Percentiles rank a stretch among this genome's conserved stretches.
Evolutionary conservation across 2,329 filamentous ascomycete genomes (phyloP).

Genomic region (Colletotrichum camelliae): DNA sequence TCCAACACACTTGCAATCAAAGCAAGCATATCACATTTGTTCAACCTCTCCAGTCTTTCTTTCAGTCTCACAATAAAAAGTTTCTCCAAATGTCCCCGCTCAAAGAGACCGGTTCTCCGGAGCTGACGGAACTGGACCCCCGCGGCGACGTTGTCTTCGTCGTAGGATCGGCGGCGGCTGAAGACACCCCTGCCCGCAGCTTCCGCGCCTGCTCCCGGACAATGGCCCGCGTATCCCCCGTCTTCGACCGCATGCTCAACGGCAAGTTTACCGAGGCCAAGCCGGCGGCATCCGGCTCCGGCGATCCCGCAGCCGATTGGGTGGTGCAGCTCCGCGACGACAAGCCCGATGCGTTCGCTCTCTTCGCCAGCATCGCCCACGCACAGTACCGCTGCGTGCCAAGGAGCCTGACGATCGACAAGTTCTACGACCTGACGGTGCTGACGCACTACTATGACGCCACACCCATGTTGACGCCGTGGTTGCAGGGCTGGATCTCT

Average conservation of each 20-base stretch:
- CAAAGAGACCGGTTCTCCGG: neutral
- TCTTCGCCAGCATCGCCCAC: conserved; percentile 38
- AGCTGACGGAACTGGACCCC: neutral
- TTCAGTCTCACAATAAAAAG: neutral
- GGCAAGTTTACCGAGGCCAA: conserved; percentile 30
- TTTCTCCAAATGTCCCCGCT: neutral
- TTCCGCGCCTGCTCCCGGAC: conserved; percentile 32
- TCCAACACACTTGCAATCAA: neutral
- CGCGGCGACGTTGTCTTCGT: conserved; percentile 8
- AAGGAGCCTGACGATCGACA: conserved; percentile 22
- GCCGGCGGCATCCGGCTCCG: neutral
- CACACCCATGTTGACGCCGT: conserved; percentile 28
- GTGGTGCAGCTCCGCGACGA: conserved; percentile 34
- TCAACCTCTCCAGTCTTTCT: neutral
- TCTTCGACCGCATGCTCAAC: conserved; percentile 34
- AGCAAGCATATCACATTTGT: neutral
- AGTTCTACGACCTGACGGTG: conserved; percentile 32
- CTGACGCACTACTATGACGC: conserved; percentile 36
- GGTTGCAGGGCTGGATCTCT: conserved; percentile 27
- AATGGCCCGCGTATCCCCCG: conserved; percentile 30
- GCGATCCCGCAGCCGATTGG: conserved; percentile 23
- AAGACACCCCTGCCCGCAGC: conserved; percentile 4
- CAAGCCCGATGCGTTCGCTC: conserved; percentile 29
- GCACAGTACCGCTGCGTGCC: conserved; percentile 30
- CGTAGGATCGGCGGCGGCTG: neutral